These are phyloP conservation scores for Phytophthora pisi DNA, from an alignment of 352 stramenopile genomes.

Conservation along the genomic window DNA sequence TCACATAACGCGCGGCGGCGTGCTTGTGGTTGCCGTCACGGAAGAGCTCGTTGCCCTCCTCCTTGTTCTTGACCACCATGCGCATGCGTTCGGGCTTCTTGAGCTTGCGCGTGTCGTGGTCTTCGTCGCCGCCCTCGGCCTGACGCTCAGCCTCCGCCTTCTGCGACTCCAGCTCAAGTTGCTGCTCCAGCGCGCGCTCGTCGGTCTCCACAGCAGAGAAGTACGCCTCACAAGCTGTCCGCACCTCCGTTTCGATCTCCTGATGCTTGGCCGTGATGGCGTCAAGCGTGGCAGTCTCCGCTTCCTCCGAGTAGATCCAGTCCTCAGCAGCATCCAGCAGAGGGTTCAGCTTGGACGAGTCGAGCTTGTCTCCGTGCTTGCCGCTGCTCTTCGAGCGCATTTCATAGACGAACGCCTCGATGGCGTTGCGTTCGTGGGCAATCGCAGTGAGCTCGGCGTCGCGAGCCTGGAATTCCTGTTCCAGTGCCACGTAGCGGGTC, in stretches of 20 bases:
- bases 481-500: slow-evolving; percentile 49
- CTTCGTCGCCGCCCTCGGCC: slow-evolving; percentile 77
- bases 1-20: slow-evolving; percentile 90
- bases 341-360: slow-evolving; percentile 57
- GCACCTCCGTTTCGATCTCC: slow-evolving; percentile 65
- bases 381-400: slow-evolving; percentile 81
- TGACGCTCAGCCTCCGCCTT: slow-evolving; percentile 77
- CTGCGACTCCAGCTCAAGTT: slow-evolving; percentile 77
- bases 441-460: slow-evolving; percentile 76
- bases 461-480: slow-evolving; percentile 73
- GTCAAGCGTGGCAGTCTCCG: slow-evolving; percentile 72
- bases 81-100: slow-evolving; percentile 94
- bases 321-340: slow-evolving; percentile 87
- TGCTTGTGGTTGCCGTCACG: slow-evolving; percentile 90
- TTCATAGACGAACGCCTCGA: slow-evolving; percentile 92
- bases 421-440: slow-evolving; percentile 87
- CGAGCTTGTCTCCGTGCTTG: slow-evolving; percentile 80
- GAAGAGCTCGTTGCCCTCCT: slow-evolving; percentile 95
- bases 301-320: slow-evolving; percentile 93
- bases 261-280: slow-evolving; percentile 53
- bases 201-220: slow-evolving; percentile 74
- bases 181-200: slow-evolving; percentile 66
- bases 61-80: slow-evolving; percentile 95
- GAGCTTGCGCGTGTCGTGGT: slow-evolving; percentile 93
- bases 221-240: slow-evolving; percentile 58